A percentile compares a stretch with the other conserved stretches of the same genome.
Evolutionary conservation across 106 monocot species (phyloP).

Genomic region (Dendrobium huoshanense): DNA sequence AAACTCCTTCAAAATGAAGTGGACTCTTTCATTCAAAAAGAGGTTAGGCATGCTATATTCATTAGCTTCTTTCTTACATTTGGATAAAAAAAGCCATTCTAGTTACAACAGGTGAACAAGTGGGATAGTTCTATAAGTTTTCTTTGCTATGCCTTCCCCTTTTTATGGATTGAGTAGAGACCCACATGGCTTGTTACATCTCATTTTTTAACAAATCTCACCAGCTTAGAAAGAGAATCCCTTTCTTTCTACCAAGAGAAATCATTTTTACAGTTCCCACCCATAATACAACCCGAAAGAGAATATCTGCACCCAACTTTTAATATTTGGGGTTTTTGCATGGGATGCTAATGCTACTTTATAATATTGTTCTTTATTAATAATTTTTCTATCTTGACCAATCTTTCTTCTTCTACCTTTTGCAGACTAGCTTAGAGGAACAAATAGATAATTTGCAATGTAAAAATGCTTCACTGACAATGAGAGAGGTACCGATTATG

Average conservation of each 20-base stretch:
- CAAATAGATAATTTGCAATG: not conserved
- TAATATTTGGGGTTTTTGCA: not conserved
- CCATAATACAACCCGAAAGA: not conserved
- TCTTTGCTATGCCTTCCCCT: not conserved
- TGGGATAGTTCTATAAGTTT: not conserved
- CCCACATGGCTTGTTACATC: not conserved
- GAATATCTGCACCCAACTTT: not conserved
- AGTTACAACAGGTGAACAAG: not conserved
- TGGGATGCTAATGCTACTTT: not conserved
- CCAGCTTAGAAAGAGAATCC: not conserved
- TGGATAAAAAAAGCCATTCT: not conserved
- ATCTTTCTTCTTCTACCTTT: not conserved
- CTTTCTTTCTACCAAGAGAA: not conserved
- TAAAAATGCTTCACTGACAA: not conserved
- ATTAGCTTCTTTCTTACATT: not conserved
- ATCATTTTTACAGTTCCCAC: not conserved
- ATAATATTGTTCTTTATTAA: not conserved
- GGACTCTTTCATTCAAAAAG: not conserved
- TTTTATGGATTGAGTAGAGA: not conserved
- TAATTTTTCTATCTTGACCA: not conserved
- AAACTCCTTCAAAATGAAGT: not conserved
- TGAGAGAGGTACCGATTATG: not conserved
- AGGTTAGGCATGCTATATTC: not conserved
- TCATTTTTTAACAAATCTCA: not conserved
- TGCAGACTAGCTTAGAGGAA: not conserved